phyloP scores from a whole-genome alignment of 2,329 filamentous ascomycete genomes.

The Hypoxylon sp. region DNA sequence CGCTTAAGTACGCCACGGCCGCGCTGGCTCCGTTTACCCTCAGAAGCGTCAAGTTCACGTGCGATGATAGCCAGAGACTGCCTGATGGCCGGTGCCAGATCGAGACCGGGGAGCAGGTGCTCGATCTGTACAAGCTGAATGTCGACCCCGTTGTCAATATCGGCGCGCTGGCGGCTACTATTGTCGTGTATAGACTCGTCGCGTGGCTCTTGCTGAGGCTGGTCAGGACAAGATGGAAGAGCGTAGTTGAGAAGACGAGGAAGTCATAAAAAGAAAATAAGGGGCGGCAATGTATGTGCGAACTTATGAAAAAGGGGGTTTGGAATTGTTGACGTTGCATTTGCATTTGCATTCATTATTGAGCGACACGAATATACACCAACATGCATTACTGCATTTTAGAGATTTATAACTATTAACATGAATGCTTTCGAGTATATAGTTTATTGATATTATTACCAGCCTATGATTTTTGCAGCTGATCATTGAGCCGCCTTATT shows the following conservation, averaged over 20 bases:
- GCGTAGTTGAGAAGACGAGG: slow-evolving; percentile 48
- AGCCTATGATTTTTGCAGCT: not conserved
- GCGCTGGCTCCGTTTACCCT: slow-evolving; percentile 78
- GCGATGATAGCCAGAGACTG: slow-evolving; percentile 71
- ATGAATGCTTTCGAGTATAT: not conserved
- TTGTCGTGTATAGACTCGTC: slow-evolving; percentile 75
- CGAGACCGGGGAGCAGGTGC: slow-evolving; percentile 75
- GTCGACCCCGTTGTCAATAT: slow-evolving; percentile 73
- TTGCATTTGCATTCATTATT: not conserved
- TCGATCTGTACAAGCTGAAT: slow-evolving; percentile 77
- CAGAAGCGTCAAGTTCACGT: slow-evolving; percentile 73
- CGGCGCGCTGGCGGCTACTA: slow-evolving; percentile 72
- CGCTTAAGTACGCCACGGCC: slow-evolving; percentile 77
- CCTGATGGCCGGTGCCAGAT: slow-evolving; percentile 75
- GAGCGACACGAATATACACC: not conserved
- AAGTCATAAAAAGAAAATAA: slow-evolving; percentile 19
- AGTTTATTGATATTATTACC: not conserved
- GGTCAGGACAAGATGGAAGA: slow-evolving; percentile 68
- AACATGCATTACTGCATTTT: not conserved
- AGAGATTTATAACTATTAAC: not conserved
- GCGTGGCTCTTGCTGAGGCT: slow-evolving; percentile 72
- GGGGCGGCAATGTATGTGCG: not conserved
- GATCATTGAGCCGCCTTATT: not conserved
- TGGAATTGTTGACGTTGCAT: not conserved
- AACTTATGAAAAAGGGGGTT: not conserved